Conservation (phyloP, 1,139 yeast genomes). For the Nakaseomyces delphensis region DNA sequence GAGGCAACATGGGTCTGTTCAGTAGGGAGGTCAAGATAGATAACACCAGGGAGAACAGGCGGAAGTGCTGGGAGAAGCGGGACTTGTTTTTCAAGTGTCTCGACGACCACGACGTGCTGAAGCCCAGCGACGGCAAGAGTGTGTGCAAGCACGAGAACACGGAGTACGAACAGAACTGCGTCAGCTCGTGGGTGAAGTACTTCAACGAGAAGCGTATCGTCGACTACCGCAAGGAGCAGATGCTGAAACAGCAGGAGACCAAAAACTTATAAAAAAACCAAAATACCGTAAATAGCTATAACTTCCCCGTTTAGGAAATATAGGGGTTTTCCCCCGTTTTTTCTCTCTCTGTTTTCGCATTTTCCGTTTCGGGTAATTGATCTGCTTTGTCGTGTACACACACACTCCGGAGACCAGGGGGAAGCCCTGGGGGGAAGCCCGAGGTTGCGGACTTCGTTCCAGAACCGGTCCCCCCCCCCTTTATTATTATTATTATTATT, state of each 20-base stretch:
- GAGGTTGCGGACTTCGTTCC: too few relatives aligned
- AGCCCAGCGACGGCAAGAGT: constrained; percentile 38
- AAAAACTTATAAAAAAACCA: too few relatives aligned
- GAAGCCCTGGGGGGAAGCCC: too few relatives aligned
- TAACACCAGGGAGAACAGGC: constrained; percentile 42
- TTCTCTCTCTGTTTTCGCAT: too few relatives aligned
- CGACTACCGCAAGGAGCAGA: constrained; percentile 45
- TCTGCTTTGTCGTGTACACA: too few relatives aligned
- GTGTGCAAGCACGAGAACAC: constrained; percentile 27
- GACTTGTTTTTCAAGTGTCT: constrained; percentile 52
- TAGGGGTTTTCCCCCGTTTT: too few relatives aligned
- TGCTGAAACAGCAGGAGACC: constrained; percentile 48
- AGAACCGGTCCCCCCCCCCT: too few relatives aligned
- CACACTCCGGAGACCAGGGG: too few relatives aligned
- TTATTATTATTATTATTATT: too few relatives aligned
- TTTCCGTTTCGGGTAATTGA: neutral
- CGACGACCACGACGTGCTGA: constrained; percentile 44
- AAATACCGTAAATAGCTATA: too few relatives aligned
- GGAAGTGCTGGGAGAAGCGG: constrained; percentile 60
- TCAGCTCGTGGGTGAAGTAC: constrained; percentile 59
- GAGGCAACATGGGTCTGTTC: neutral
- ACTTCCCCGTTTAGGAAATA: neutral
- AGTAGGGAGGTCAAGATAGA: constrained; percentile 10
- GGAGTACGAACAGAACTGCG: constrained; percentile 48
- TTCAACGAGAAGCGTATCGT: constrained; percentile 59